Base-by-base conservation (phyloP, 371 early-diverging fungal species). In the Circinella minor region DNA sequence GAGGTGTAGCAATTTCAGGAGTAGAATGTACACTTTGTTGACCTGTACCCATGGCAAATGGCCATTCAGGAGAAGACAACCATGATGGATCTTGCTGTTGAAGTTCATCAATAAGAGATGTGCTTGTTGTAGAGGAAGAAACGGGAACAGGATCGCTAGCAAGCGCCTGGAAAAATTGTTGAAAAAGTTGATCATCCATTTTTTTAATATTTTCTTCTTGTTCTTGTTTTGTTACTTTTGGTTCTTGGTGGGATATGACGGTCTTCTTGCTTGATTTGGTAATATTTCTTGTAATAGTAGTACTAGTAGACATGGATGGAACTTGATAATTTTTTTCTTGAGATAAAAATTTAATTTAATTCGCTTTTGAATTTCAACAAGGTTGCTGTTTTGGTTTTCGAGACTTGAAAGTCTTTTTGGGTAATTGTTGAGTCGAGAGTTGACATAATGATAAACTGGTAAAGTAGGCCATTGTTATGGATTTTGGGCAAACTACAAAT, bases 1-100 rank as follows among this genome's bases (percentile, higher is more conserved):
- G 63, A 60, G 77, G 77, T 18, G 73, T 73, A 51, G 71, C 71
- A 59, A 76, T 69, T 57, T 75, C 76, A 15, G 76, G 76, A 37
- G 69, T 72, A 14, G 71, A 75, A 57, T 68, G 68, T 36, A 71
- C 71, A 62, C 71, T 71, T 17, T 57, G 63, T 36, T 63, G 51
- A 9, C 57, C 63, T 55, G 68, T 51, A 51, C 51, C 51, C 51
- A 51, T 51, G 51, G 51, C 51, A 51, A 72, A 66, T 27, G 27
- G 27, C 18, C 62, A 63, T 54, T 71, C 76, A 15, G 51, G 51
- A 36, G 70, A 59, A 18, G 66, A 46, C 36, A 75, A 55, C 76
- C 76, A 75, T 55, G 71, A 67, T 54, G 59, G 47, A 17, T 17
- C 51, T 51, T 51, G 51, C 3, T 51, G 17, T 27, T 27, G 27